phyloP scores from a whole-genome alignment of 306 rosid genomes.

The Quercus agrifolia region DNA sequence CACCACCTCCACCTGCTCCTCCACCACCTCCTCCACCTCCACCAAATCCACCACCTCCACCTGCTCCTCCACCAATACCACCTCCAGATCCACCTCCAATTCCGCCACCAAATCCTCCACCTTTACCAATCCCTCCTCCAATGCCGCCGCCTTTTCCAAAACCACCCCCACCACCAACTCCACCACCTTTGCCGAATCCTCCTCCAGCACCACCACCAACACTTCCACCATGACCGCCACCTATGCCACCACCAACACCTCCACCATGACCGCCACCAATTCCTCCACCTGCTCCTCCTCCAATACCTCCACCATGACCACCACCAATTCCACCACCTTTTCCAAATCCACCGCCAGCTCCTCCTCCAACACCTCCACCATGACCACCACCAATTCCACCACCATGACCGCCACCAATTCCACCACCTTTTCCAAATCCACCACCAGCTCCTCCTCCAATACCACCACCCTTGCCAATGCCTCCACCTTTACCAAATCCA shows the following conservation, averaged over 20 bases:
- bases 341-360: constrained; percentile 23
- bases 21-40: constrained; percentile 17
- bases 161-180: not conserved
- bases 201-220: constrained; percentile 26
- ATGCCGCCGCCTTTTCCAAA: constrained; percentile 1
- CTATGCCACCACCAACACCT: constrained; percentile 24
- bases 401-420: not conserved
- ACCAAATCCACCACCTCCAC: constrained; percentile 35
- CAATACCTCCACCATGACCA: constrained; percentile 16
- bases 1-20: constrained; percentile 27
- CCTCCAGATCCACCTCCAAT: not conserved
- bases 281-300: constrained; percentile 6
- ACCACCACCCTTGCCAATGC: constrained; percentile 21
- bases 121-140: constrained; percentile 19
- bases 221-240: constrained; percentile 27
- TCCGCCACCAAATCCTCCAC: not conserved
- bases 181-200: not conserved
- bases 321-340: not conserved
- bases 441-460: not conserved
- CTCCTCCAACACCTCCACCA: constrained; percentile 8
- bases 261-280: constrained; percentile 23
- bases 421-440: not conserved
- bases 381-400: constrained; percentile 10
- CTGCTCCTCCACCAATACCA: constrained; percentile 24
- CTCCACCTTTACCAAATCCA: constrained; percentile 19